Evolutionary conservation across 352 stramenopile species (phyloP), one percentile per base, ranked within the genome.

Genomic region (Phytophthora pseudosyringae): DNA sequence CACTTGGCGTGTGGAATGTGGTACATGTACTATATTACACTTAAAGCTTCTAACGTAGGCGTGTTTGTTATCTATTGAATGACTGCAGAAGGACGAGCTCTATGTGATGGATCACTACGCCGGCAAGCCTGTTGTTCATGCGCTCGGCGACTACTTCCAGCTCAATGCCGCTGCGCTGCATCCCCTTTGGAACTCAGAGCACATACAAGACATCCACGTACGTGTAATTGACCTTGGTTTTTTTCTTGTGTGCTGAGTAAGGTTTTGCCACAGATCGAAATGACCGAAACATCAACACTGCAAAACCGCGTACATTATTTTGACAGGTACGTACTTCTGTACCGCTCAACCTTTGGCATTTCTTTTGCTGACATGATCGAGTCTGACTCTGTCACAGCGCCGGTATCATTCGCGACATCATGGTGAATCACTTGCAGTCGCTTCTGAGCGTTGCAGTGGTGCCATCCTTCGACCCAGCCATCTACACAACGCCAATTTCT

Each of bases 51-150:
- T 36, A 44, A 47, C 44, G 3, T 55, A 40, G 25, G 8, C 12
- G 15, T 47, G 15, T 25, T 15, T 18, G 15, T 56, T 28, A 47
- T 31, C 26, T 28, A 25, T 33, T 40, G 35, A n/a, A 11, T 38
- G 5, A 1, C 41, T 16, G n/a, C 18, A 89, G 76, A 72, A 77
- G 26, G 44, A 93, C 13, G 86, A 96, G 55, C 67, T 95, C 28
- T 86, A 88, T n/a, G 60, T 94, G n/a, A 91, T 94, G 59, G 88
- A 96, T 26, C 88, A 96, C 52, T 96, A 94, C 59, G 78, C 90
- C n/a, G 88, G 86, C 29, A 96, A 96, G 46, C 53, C 57, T 2
- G 81, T 73, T n/a, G 67, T 96, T 1, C 81, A 82, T 15, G 79
- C 76, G 0, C 73, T 94, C 26, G 43, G 71, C 1, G 58, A 63